These are phyloP conservation scores for Coemansia javaensis DNA, from an alignment of 192 early-diverging fungal species.

Conservation along the genomic window DNA sequence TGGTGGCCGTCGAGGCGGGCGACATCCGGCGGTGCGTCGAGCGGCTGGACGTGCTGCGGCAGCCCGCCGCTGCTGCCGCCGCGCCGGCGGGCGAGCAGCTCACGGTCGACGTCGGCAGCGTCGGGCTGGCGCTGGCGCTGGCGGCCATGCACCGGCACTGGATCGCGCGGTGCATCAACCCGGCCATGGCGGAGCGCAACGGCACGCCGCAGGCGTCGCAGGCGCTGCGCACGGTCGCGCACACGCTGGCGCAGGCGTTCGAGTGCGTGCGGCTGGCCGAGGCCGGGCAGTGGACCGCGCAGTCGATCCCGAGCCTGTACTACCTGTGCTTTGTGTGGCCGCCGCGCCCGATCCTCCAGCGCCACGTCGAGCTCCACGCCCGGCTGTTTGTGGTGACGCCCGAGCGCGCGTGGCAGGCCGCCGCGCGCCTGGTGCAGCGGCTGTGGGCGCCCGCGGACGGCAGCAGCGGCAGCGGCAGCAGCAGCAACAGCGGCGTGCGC, in stretches of 20 bases:
- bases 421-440: slow-evolving; percentile 15
- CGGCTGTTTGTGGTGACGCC: slow-evolving; percentile 28
- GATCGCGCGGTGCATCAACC: slow-evolving; percentile 19
- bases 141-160: slow-evolving; percentile 36
- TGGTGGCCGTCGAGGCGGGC: slow-evolving; percentile 16
- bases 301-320: slow-evolving; percentile 15
- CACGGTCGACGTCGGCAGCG: slow-evolving; percentile 1
- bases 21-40: slow-evolving; percentile 34
- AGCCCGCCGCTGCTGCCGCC: no score
- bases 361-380: slow-evolving; percentile 25
- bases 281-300: slow-evolving; percentile 5
- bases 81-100: neutral
- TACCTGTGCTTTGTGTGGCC: slow-evolving; percentile 46
- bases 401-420: slow-evolving; percentile 33
- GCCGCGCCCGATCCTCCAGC: slow-evolving; percentile 20
- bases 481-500: neutral
- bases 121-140: slow-evolving; percentile 18
- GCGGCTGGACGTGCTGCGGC: slow-evolving; percentile 24
- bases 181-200: slow-evolving; percentile 24
- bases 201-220: slow-evolving; percentile 15
- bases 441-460: neutral
- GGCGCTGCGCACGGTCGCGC: slow-evolving; percentile 18
- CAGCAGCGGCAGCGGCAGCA: neutral
- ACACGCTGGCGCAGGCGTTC: slow-evolving; percentile 9
- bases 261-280: slow-evolving; percentile 4